These are phyloP conservation scores for Barbarea vulgaris DNA, from an alignment of 345 rosid genomes.

Conservation along the genomic window DNA sequence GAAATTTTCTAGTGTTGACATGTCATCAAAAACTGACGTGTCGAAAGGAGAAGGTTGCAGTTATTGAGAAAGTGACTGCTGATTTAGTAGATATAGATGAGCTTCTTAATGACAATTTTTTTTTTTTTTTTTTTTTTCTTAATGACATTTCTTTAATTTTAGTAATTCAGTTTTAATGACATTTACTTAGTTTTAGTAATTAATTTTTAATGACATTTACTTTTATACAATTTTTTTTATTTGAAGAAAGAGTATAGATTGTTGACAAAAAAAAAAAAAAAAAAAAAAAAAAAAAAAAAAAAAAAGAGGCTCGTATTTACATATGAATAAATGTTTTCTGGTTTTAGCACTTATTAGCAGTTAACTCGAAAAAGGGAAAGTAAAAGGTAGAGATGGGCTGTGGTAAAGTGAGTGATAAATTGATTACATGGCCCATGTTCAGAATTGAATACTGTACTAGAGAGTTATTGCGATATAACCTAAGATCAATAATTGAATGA, in stretches of 20 bases:
- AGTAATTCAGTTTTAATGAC: no score
- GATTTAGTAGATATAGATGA: no score
- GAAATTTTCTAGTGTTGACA: no score
- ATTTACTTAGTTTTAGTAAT: not conserved
- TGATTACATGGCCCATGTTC: constrained; percentile 27
- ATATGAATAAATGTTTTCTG: not conserved
- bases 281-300: not conserved
- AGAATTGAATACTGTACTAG: not conserved
- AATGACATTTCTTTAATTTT: no score
- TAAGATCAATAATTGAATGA: constrained; percentile 40
- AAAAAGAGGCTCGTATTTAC: not conserved
- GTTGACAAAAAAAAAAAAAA: no score
- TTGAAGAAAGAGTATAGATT: not conserved
- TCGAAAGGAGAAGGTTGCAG: no score
- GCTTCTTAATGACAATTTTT: no score
- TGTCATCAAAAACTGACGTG: no score
- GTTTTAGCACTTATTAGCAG: not conserved
- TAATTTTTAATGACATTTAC: not conserved
- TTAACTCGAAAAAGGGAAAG: constrained; percentile 1
- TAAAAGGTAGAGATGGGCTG: constrained; percentile 17
- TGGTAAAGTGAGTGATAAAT: not conserved
- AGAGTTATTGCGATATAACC: constrained; percentile 33
- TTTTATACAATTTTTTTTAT: not conserved
- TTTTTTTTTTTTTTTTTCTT: no score
- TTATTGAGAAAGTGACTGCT: no score